Evolutionary conservation across 345 rosid genomes (phyloP).

Genomic region (Brassica cretica): DNA sequence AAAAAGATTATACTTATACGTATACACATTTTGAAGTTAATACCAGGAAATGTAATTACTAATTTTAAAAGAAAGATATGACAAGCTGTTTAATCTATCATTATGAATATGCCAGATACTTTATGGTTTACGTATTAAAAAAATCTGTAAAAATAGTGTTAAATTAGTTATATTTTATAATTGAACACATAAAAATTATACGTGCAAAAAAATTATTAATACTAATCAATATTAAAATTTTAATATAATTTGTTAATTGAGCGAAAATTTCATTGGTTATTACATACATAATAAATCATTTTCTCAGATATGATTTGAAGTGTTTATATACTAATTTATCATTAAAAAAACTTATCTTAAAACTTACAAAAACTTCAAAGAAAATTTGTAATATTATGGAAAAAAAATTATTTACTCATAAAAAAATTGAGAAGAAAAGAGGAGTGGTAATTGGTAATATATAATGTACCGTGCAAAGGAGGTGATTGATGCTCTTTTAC

Average conservation of each 20-base stretch:
- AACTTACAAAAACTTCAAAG: background rate
- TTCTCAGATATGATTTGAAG: background rate
- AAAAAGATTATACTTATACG: background rate
- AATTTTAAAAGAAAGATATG: background rate
- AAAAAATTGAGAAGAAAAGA: background rate
- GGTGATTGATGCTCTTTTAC: constrained; percentile 34
- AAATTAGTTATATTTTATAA: background rate
- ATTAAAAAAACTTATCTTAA: background rate
- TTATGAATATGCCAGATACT: background rate
- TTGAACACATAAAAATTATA: background rate
- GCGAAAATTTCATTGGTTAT: background rate
- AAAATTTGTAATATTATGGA: background rate
- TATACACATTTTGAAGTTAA: background rate
- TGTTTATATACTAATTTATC: background rate
- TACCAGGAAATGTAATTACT: background rate
- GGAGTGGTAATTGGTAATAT: constrained; percentile 24
- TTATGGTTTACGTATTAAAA: background rate
- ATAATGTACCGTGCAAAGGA: constrained; percentile 45
- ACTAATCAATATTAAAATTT: background rate
- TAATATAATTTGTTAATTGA: background rate
- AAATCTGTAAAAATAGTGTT: background rate
- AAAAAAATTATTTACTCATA: background rate
- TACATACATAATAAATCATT: background rate
- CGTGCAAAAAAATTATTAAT: background rate
- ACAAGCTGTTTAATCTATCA: background rate